Percentiles rank a stretch among this genome's conserved stretches.
Conservation (phyloP, 2,329 filamentous ascomycete genomes). For the Microdochium paspali region DNA sequence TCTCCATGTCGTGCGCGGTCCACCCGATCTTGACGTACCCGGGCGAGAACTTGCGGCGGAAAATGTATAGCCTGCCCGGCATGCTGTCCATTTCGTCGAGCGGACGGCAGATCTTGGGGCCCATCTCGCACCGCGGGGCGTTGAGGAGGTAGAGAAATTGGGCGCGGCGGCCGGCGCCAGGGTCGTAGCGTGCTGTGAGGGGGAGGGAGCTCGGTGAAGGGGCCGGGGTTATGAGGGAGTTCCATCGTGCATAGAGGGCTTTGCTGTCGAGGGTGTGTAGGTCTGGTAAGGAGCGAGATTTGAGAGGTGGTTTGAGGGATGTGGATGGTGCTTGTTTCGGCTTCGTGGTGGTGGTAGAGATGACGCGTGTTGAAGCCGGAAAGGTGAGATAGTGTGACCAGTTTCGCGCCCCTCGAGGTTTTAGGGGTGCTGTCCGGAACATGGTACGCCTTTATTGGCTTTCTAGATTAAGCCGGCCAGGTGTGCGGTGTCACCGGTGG, state of each 20-base stretch:
- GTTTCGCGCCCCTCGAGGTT: background rate
- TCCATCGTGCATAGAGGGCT: background rate
- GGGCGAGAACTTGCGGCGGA: background rate
- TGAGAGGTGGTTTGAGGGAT: background rate
- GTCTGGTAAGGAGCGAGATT: background rate
- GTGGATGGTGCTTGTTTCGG: too few relatives aligned
- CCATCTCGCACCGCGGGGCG: background rate
- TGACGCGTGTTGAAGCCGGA: background rate
- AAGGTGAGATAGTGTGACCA: background rate
- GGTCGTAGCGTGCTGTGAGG: background rate
- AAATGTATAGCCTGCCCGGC: background rate
- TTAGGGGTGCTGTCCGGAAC: background rate
- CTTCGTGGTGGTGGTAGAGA: background rate
- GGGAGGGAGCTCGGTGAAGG: too few relatives aligned
- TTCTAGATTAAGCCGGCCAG: too few relatives aligned
- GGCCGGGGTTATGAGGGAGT: too few relatives aligned
- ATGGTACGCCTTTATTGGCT: too few relatives aligned
- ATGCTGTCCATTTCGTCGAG: background rate
- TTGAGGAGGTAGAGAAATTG: background rate
- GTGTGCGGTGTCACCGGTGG: too few relatives aligned
- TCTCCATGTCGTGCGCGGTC: background rate
- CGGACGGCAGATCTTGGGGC: background rate
- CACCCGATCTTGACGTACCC: background rate
- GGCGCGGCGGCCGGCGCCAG: too few relatives aligned
- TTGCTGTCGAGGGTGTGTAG: background rate